These are phyloP conservation scores for Cryphonectria japonica DNA, from an alignment of 2,329 filamentous ascomycete genomes.

Conservation along the genomic window DNA sequence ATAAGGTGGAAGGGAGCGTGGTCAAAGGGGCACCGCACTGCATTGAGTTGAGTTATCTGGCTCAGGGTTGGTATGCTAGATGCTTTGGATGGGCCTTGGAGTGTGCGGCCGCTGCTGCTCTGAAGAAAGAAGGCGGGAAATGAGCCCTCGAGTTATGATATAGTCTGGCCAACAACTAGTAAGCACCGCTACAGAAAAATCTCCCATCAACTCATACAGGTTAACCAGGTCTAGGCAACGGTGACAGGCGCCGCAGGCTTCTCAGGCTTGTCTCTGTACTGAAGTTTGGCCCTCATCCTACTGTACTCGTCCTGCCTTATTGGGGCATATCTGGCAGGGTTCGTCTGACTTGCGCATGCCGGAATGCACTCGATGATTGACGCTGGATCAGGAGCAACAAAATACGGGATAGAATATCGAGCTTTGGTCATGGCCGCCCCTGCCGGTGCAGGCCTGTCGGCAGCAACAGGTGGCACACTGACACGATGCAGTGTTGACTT, in stretches of 20 bases:
- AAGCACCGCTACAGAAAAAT: neutral
- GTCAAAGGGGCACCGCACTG: slow-evolving; percentile 24
- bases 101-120: slow-evolving; percentile 15
- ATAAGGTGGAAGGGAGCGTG: slow-evolving; percentile 30
- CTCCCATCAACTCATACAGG: neutral
- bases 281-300: slow-evolving; percentile 26
- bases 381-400: slow-evolving; percentile 53
- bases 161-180: neutral
- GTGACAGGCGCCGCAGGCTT: neutral
- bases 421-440: slow-evolving; percentile 33
- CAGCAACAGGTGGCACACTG: slow-evolving; percentile 16
- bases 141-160: neutral
- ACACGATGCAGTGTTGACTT: slow-evolving; percentile 30
- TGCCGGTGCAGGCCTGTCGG: slow-evolving; percentile 42
- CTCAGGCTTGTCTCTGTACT: slow-evolving; percentile 24
- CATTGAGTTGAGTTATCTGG: slow-evolving; percentile 25
- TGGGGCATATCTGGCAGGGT: slow-evolving; percentile 53
- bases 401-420: slow-evolving; percentile 63
- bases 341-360: slow-evolving; percentile 45
- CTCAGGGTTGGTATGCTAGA: slow-evolving; percentile 22
- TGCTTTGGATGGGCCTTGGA: slow-evolving; percentile 25
- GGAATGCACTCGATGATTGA: slow-evolving; percentile 55
- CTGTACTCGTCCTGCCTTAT: slow-evolving; percentile 29
- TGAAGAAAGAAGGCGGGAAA: neutral
- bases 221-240: neutral